Percentiles rank a stretch among this genome's conserved stretches.
Evolutionary conservation across 306 rosid genomes (phyloP).

Genomic region (Fragaria iinumae): DNA sequence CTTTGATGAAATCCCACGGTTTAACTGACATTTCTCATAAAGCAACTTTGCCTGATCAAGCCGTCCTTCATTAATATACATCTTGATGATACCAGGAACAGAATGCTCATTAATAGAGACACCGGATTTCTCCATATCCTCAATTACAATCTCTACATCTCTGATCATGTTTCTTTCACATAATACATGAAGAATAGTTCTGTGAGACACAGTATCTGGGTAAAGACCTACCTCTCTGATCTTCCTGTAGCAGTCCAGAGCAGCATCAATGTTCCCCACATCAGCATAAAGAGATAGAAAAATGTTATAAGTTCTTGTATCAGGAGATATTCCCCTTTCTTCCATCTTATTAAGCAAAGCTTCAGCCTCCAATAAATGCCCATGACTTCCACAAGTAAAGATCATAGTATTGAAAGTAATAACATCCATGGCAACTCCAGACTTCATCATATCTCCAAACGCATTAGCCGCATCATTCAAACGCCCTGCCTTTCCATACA

Average conservation of each 20-base stretch:
- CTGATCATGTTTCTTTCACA: conserved; percentile 65
- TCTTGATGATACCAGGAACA: conserved; percentile 61
- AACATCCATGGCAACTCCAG: conserved; percentile 73
- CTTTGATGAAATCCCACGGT: conserved; percentile 44
- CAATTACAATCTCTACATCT: conserved; percentile 59
- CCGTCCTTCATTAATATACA: conserved; percentile 66
- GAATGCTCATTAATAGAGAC: conserved; percentile 57
- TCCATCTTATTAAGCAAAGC: conserved; percentile 78
- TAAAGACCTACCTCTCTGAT: conserved; percentile 71
- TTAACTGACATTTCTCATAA: conserved; percentile 45
- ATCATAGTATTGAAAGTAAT: conserved; percentile 89
- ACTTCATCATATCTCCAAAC: conserved; percentile 76
- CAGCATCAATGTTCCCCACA: conserved; percentile 58
- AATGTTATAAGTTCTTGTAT: conserved; percentile 80
- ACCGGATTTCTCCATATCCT: conserved; percentile 59
- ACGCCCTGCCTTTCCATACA: conserved; percentile 89
- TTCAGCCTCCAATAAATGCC: conserved; percentile 77
- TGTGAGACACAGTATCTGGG: conserved; percentile 70
- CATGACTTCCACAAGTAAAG: conserved; percentile 74
- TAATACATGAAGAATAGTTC: conserved; percentile 60
- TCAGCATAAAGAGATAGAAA: conserved; percentile 74
- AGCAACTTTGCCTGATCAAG: conserved; percentile 50
- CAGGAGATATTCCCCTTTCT: conserved; percentile 67
- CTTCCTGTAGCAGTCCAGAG: conserved; percentile 56
- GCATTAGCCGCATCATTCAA: conserved; percentile 73